Conservation (phyloP, 2,329 filamentous ascomycete species). For the Trichoderma guizhouense region DNA sequence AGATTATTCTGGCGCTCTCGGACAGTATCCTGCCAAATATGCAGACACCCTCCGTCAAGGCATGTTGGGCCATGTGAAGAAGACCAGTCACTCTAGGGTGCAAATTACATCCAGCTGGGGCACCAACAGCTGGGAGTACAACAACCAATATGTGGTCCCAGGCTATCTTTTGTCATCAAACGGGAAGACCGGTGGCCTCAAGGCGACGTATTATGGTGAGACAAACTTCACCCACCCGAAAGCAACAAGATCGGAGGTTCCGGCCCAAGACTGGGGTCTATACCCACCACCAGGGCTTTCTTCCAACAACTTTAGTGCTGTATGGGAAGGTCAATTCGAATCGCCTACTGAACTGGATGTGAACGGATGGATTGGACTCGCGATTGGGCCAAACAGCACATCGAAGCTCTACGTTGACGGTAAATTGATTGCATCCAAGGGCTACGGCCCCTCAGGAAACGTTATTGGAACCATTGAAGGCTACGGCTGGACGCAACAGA, state of each 20-base stretch:
- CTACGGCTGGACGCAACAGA: neutral
- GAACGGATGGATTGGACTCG: slow-evolving; percentile 15
- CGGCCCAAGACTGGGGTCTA: slow-evolving; percentile 14
- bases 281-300: slow-evolving; percentile 10
- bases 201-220: slow-evolving; percentile 9
- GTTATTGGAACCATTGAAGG: slow-evolving; percentile 8
- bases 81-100: neutral
- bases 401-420: slow-evolving; percentile 13
- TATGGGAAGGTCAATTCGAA: slow-evolving; percentile 13
- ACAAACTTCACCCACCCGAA: neutral
- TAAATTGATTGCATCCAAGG: slow-evolving; percentile 4
- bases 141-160: slow-evolving; percentile 16
- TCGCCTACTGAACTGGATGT: slow-evolving; percentile 5
- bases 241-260: neutral
- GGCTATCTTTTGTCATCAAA: slow-evolving; percentile 8
- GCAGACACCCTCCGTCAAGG: slow-evolving; percentile 1
- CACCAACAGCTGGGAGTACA: slow-evolving; percentile 18
- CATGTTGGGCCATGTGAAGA: slow-evolving; percentile 1
- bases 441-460: neutral
- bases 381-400: slow-evolving; percentile 15
- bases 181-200: neutral
- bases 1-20: slow-evolving; percentile 14
- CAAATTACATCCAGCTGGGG: slow-evolving; percentile 12
- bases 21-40: slow-evolving; percentile 12
- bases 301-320: slow-evolving; percentile 16